Percentiles rank a stretch among this genome's conserved stretches.
These are phyloP conservation scores for Sphenostylis stenocarpa DNA, from an alignment of 306 rosid species.

Conservation along the genomic window DNA sequence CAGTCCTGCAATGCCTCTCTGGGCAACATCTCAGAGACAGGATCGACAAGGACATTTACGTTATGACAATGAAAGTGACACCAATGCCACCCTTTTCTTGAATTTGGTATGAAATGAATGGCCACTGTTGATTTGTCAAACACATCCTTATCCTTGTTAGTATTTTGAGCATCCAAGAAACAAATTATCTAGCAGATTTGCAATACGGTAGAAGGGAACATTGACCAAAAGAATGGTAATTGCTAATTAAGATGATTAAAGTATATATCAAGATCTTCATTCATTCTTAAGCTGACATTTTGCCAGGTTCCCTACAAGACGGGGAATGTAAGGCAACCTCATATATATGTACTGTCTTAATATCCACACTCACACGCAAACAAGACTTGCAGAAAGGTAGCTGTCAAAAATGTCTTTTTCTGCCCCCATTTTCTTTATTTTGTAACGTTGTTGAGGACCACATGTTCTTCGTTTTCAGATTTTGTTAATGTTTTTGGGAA, in stretches of 20 bases:
- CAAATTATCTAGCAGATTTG: not conserved
- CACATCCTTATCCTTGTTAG: not conserved
- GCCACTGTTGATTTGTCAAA: not conserved
- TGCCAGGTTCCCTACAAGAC: not conserved
- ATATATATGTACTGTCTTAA: not conserved
- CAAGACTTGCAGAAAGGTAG: not conserved
- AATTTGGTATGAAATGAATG: not conserved
- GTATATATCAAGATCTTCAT: not conserved
- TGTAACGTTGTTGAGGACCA: not conserved
- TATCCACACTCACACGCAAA: not conserved
- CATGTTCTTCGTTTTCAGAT: not conserved
- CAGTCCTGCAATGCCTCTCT: not conserved
- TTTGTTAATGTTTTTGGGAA: not conserved
- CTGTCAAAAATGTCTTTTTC: not conserved
- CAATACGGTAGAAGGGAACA: not conserved
- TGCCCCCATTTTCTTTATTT: not conserved
- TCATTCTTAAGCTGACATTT: not conserved
- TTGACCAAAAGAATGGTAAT: not conserved
- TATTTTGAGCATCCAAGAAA: not conserved
- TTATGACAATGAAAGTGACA: slow-evolving; percentile 6
- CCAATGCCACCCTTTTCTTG: not conserved
- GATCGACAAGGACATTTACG: not conserved
- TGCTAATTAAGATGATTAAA: not conserved
- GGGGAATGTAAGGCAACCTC: not conserved
- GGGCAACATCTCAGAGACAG: not conserved